A percentile compares a stretch with the other conserved stretches of the same genome.
Evolutionary conservation across 176 grass and related monocot genomes (phyloP).

Genomic region (Ensete glaucum): DNA sequence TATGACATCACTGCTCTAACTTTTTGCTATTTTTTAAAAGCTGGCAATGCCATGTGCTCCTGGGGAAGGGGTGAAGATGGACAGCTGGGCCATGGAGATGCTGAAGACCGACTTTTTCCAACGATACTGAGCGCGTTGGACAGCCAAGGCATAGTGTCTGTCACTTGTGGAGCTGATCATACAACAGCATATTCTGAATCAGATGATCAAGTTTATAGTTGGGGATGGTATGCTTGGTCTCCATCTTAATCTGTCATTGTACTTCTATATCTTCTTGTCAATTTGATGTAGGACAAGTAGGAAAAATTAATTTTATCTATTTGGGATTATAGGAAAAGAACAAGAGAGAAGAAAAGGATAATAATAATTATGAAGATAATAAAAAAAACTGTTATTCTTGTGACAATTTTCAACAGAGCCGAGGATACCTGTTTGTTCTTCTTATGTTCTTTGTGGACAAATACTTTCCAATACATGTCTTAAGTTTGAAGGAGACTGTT

Average conservation of each 20-base stretch:
- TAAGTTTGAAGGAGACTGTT: too few species aligned
- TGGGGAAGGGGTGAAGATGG: conserved; percentile 98
- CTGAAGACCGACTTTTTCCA: conserved; percentile 75
- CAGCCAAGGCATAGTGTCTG: conserved; percentile 42
- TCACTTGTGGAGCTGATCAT: conserved; percentile 96
- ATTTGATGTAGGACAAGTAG: too few species aligned
- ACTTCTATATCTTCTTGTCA: neutral
- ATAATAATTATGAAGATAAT: too few species aligned
- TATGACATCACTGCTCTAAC: neutral
- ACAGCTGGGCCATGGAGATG: conserved; percentile 93
- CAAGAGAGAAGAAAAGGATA: too few species aligned
- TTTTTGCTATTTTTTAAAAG: conserved; percentile 29
- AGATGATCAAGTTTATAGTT: conserved; percentile 78
- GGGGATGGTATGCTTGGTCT: conserved; percentile 51
- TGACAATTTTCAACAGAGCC: too few species aligned
- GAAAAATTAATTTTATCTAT: too few species aligned
- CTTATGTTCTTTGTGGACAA: too few species aligned
- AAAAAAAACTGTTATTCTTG: too few species aligned
- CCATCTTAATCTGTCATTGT: neutral
- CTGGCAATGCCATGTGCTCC: conserved; percentile 74
- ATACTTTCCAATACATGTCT: too few species aligned
- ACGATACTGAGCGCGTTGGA: conserved; percentile 67
- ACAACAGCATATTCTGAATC: conserved; percentile 84
- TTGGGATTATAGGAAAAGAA: too few species aligned
- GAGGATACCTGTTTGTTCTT: too few species aligned